phyloP scores from a whole-genome alignment of 164 flowering plant species.

The Dillenia turbinata region DNA sequence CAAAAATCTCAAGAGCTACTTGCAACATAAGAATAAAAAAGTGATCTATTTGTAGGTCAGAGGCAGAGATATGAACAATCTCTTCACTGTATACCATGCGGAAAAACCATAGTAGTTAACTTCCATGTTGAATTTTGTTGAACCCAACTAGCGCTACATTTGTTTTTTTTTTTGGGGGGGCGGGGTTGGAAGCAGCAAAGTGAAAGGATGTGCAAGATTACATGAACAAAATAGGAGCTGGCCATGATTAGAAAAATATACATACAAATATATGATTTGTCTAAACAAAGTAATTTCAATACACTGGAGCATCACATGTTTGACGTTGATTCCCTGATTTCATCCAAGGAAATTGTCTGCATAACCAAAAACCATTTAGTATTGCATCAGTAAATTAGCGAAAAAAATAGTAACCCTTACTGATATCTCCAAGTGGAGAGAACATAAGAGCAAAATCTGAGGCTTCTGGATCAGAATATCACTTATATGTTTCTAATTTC shows the following conservation, averaged over 20 bases:
- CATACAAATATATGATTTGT: constrained; percentile 15
- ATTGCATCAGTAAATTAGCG: neutral
- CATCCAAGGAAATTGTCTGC: constrained; percentile 73
- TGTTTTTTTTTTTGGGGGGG: too few species aligned
- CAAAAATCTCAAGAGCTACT: too few species aligned
- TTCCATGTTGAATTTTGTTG: too few species aligned
- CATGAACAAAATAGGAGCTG: neutral
- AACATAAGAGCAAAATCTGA: neutral
- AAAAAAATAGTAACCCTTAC: neutral
- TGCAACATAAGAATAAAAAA: too few species aligned
- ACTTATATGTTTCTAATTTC: neutral
- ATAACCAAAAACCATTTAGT: constrained; percentile 4
- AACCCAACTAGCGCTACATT: too few species aligned
- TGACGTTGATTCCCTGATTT: constrained; percentile 68
- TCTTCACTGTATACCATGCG: too few species aligned
- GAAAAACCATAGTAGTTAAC: too few species aligned
- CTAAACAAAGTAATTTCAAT: constrained; percentile 2
- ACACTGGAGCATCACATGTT: constrained; percentile 37
- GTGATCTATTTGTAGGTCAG: too few species aligned
- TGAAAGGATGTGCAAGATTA: too few species aligned
- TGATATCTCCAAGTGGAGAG: neutral
- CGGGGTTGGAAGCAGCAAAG: too few species aligned
- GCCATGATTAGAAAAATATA: constrained; percentile 7
- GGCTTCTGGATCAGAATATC: neutral
- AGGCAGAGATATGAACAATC: too few species aligned